Evolutionary conservation across 2,329 filamentous ascomycete species (phyloP), one percentile per base, ranked within the genome.

Genomic region (Fusarium heterosporum): DNA sequence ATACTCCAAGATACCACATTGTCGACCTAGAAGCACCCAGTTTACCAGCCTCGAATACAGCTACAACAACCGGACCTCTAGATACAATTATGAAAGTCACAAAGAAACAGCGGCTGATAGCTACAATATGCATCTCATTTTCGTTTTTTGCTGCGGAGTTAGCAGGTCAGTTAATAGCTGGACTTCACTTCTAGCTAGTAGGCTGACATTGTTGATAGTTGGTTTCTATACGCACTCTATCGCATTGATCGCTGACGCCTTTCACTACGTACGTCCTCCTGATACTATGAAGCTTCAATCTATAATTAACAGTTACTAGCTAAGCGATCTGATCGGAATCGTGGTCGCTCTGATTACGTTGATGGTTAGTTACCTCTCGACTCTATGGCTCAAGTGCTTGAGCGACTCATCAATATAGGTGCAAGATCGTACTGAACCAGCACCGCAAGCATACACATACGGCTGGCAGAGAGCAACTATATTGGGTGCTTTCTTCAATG

Each of bases 401-500:
- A 45, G 4, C 8, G 16, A 57, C 61, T 41, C 60, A 52, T 38
- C 22, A 14, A 38, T 8, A 11, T 42, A 89, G 88, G 77, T 89
- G 57, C 83, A 88, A 19, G 84, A 90, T 65, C 79, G 82, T 40
- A 79, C 80, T 42, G 78, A 65, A 19, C 67, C 84, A 7, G 85
- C 85, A 2, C 89, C 89, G 1, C 81, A 85, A 42, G 50, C 69
- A 25, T 75, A 72, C 29, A 78, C 90, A 0, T 93, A 91, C 68
- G 91, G 91, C n/a, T 93, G 90, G 90, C 89, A 91, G 56, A 84
- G 91, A 30, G 90, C 90, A 16, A 85, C 87, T n/a, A 76, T 93
- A 2, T 81, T 94, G 0, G 91, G 91, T 7, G 90, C 90, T 22
- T 94, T 94, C 76, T 94, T 93, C 83, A 94, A 94, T 71, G 91